phyloP scores from a whole-genome alignment of 2,329 filamentous ascomycete genomes.

The Cladosporium austrohemisphaericum region DNA sequence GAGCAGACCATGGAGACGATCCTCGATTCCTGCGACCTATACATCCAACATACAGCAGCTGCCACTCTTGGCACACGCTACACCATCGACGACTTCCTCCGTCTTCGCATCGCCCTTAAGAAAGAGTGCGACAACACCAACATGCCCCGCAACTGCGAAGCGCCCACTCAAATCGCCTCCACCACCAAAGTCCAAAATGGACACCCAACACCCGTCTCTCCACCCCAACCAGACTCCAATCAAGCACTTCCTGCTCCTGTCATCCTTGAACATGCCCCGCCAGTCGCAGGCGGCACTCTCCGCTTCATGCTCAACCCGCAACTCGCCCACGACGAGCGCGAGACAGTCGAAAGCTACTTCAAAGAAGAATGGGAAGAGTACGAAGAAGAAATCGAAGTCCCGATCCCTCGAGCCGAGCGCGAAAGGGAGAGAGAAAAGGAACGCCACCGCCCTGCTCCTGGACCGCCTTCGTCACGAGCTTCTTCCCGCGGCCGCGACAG shows the following conservation, averaged over 20 bases:
- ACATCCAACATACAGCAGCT: conserved; percentile 73
- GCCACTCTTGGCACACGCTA: conserved; percentile 72
- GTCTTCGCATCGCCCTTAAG: conserved; percentile 82
- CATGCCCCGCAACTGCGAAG: conserved; percentile 58
- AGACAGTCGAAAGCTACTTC: conserved; percentile 64
- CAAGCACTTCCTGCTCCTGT: conserved; percentile 17
- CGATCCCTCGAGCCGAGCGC: conserved; percentile 26
- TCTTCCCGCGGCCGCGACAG: conserved; percentile 11
- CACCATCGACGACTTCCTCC: conserved; percentile 74
- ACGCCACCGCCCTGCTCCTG: too few relatives aligned
- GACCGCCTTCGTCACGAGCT: conserved; percentile 17
- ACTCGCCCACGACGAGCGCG: conserved; percentile 67
- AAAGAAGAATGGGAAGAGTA: conserved; percentile 72
- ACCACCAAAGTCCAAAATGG: conserved; percentile 24
- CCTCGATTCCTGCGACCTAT: conserved; percentile 86
- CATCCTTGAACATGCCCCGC: conserved; percentile 3
- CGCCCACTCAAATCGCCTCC: conserved; percentile 24
- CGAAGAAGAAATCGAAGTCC: conserved; percentile 68
- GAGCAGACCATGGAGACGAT: conserved; percentile 67
- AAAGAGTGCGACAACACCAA: conserved; percentile 65
- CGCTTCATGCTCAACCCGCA: conserved; percentile 85
- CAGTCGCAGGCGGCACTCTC: conserved; percentile 58
- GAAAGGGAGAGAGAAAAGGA: too few relatives aligned
- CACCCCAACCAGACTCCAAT: conserved; percentile 25
- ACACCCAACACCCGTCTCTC: conserved; percentile 34